Conservation (phyloP, 306 rosid genomes). For the Glycine latifolia region DNA sequence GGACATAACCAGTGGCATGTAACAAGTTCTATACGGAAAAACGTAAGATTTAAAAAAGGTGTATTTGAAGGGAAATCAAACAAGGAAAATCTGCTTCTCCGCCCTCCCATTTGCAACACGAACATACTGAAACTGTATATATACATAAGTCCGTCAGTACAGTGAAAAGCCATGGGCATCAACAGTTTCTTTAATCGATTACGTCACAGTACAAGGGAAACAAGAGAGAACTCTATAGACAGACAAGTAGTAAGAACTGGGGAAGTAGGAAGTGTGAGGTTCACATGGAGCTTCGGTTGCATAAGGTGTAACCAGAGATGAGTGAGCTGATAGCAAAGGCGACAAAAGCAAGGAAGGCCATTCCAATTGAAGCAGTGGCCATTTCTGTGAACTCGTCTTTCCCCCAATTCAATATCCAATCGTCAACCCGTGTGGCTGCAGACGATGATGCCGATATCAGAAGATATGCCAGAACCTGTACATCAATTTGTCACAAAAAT, state of each 20-base stretch:
- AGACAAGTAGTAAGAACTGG: neutral
- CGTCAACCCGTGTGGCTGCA: constrained; percentile 88
- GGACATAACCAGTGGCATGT: neutral
- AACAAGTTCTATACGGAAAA: neutral
- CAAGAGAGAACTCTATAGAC: neutral
- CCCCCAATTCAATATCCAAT: constrained; percentile 98
- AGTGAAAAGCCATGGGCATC: constrained; percentile 19
- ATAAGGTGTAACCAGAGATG: constrained; percentile 78
- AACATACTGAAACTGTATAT: neutral
- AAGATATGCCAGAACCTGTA: constrained; percentile 86
- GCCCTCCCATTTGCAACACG: neutral
- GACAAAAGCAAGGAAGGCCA: constrained; percentile 81
- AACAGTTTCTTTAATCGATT: constrained; percentile 2
- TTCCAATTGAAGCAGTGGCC: constrained; percentile 86
- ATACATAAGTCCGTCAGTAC: constrained; percentile 32
- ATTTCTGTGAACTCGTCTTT: constrained; percentile 89
- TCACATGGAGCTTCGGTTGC: constrained; percentile 56
- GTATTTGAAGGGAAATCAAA: constrained; percentile 4
- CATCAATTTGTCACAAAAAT: constrained; percentile 15
- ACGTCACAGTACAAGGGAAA: neutral
- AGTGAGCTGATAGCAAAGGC: constrained; percentile 90
- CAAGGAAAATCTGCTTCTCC: constrained; percentile 36
- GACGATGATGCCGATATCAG: constrained; percentile 89
- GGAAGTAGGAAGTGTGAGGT: constrained; percentile 14
- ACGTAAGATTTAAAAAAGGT: neutral